phyloP scores from a whole-genome alignment of 306 rosid species.

The Acacia crassicarpa region DNA sequence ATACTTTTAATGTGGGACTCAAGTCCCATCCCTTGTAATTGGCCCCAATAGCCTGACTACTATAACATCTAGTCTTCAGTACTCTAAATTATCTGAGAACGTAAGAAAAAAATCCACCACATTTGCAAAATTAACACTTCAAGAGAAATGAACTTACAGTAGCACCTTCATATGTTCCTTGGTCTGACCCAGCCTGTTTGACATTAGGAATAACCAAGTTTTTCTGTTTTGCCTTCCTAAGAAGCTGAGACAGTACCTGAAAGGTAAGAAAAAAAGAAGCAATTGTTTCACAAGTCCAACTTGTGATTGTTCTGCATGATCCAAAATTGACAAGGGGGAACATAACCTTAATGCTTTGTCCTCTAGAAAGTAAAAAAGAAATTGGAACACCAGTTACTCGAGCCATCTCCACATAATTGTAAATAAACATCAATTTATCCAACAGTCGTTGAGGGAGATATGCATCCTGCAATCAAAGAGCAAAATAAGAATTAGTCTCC shows the following conservation, averaged over 20 bases:
- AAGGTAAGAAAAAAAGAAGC: constrained; percentile 26
- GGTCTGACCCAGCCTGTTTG: constrained; percentile 95
- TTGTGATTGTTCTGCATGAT: constrained; percentile 9
- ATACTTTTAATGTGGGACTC: not conserved
- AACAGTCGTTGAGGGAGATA: constrained; percentile 96
- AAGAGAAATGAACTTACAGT: constrained; percentile 65
- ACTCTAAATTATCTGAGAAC: not conserved
- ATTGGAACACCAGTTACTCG: constrained; percentile 98
- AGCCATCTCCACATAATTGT: constrained; percentile 99
- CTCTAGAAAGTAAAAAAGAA: constrained; percentile 93
- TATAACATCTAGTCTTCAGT: constrained; percentile 15
- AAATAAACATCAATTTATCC: constrained; percentile 92
- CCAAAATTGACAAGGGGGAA: constrained; percentile 9
- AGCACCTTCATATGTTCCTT: constrained; percentile 97
- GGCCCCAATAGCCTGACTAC: not conserved
- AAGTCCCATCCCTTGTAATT: not conserved
- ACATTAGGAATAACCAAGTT: constrained; percentile 82
- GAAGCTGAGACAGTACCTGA: constrained; percentile 98
- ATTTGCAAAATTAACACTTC: not conserved
- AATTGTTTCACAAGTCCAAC: constrained; percentile 23
- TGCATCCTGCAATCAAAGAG: constrained; percentile 72
- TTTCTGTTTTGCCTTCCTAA: constrained; percentile 93
- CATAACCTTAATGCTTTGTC: constrained; percentile 90
- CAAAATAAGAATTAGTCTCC: constrained; percentile 4
- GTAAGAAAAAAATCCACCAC: not conserved